Evolutionary conservation across 208 protist species (phyloP).

Genomic region (Wallacemonas sp.): DNA sequence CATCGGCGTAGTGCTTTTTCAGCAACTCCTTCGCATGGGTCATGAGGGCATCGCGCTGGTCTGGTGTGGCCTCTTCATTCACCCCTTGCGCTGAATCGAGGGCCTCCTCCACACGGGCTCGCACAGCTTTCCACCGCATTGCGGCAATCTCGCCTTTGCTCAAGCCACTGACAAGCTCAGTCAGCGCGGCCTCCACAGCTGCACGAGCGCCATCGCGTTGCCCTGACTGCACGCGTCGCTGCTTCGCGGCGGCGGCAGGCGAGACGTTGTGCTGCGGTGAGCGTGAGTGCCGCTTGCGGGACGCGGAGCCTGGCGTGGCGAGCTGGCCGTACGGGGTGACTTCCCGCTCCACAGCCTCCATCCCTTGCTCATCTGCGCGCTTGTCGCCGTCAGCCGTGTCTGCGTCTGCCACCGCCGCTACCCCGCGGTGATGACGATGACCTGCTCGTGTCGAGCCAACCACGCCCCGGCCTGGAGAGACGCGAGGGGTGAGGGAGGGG

Average conservation of each 20-base stretch:
- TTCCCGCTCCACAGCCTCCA: constrained; percentile 1
- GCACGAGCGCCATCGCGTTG: not conserved
- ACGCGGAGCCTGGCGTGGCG: not conserved
- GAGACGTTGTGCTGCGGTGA: not conserved
- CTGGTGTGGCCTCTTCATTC: not conserved
- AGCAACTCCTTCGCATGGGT: constrained; percentile 63
- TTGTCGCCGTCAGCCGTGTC: not conserved
- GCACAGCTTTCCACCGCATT: constrained; percentile 57
- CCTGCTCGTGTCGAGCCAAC: not conserved
- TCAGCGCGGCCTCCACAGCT: constrained; percentile 30
- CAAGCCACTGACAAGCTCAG: constrained; percentile 39
- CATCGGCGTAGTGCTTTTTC: constrained; percentile 4
- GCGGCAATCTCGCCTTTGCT: constrained; percentile 47
- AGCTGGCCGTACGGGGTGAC: constrained; percentile 10
- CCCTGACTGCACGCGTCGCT: not conserved
- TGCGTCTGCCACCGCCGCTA: not conserved
- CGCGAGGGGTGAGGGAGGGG: constrained; percentile 10
- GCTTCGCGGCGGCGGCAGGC: not conserved
- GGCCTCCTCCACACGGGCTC: constrained; percentile 29
- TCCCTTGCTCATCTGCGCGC: not conserved
- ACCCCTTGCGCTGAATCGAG: constrained; percentile 14
- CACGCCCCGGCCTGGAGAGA: not conserved
- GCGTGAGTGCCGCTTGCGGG: constrained; percentile 1
- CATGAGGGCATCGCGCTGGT: constrained; percentile 21
- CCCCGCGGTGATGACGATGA: not conserved